These are phyloP conservation scores for Vitis hybrid DNA, from an alignment of 177 flowering plant species.

Conservation along the genomic window DNA sequence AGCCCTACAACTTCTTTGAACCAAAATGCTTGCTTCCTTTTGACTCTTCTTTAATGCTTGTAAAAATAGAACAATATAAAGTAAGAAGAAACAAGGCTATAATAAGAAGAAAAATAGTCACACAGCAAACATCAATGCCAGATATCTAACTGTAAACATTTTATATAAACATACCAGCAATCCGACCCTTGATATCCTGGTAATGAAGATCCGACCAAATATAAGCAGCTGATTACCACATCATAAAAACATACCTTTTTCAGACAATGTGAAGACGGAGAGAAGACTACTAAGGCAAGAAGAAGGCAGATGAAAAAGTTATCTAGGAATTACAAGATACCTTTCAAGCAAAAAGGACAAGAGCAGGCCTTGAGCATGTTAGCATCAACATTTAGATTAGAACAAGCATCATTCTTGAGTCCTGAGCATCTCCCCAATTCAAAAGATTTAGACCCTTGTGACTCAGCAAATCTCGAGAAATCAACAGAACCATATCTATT, in stretches of 20 bases:
- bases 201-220: constrained; percentile 88
- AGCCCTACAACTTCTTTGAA: constrained; percentile 32
- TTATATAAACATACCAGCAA: constrained; percentile 46
- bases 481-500: constrained; percentile 33
- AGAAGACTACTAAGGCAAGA: too few relatives aligned
- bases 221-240: constrained; percentile 60
- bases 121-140: too few relatives aligned
- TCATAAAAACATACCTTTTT: constrained; percentile 1
- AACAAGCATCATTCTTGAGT: constrained; percentile 23
- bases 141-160: background rate
- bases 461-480: constrained; percentile 29
- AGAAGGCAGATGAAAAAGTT: background rate
- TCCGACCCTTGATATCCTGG: constrained; percentile 80
- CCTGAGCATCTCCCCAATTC: constrained; percentile 41
- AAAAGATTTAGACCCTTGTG: constrained; percentile 32
- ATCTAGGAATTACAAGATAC: constrained; percentile 28
- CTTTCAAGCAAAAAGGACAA: constrained; percentile 86
- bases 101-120: background rate
- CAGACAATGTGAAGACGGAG: background rate
- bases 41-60: constrained; percentile 72
- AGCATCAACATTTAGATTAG: constrained; percentile 18
- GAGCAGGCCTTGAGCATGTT: constrained; percentile 61
- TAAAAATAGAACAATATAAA: background rate
- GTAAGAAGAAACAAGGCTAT: background rate
- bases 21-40: constrained; percentile 61